These are phyloP conservation scores for Talaromyces piceae DNA, from an alignment of 2,329 filamentous ascomycete genomes.

Conservation along the genomic window DNA sequence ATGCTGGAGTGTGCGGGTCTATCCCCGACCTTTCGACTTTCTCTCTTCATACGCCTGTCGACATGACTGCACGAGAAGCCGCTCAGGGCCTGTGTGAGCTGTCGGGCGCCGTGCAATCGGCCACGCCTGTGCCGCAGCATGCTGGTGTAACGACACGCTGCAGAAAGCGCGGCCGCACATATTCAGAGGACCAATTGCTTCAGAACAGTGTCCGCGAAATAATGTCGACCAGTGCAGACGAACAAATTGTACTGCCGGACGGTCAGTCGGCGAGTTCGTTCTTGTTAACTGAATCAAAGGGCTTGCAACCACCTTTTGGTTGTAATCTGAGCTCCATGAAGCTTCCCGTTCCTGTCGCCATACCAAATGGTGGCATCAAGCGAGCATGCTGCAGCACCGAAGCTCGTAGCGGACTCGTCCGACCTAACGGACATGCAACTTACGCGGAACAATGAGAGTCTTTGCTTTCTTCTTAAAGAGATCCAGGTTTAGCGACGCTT, in stretches of 20 bases:
- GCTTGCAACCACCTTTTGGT: conserved; percentile 12
- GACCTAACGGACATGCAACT: neutral
- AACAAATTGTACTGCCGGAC: conserved; percentile 25
- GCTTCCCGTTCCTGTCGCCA: conserved; percentile 22
- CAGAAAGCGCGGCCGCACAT: conserved; percentile 35
- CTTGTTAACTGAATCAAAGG: conserved; percentile 18
- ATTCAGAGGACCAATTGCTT: conserved; percentile 30
- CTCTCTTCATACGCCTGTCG: conserved; percentile 24
- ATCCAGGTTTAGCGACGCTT: too few species aligned
- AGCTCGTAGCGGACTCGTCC: conserved; percentile 8
- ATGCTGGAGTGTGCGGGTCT: conserved; percentile 17
- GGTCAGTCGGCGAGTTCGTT: conserved; percentile 25
- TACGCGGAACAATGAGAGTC: neutral
- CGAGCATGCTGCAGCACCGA: conserved; percentile 36
- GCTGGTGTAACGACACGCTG: conserved; percentile 14
- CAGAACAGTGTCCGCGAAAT: conserved; percentile 34
- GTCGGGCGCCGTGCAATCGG: conserved; percentile 25
- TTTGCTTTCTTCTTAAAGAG: too few species aligned
- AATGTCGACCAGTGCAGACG: conserved; percentile 20
- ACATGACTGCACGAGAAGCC: conserved; percentile 28
- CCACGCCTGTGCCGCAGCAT: conserved; percentile 12
- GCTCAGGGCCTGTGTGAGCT: conserved; percentile 36
- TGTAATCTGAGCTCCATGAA: conserved; percentile 17
- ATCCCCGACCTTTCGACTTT: conserved; percentile 30
- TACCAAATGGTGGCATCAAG: conserved; percentile 29